Conservation (phyloP, 768 basidiomycete genomes). For the Epithele typhae region DNA sequence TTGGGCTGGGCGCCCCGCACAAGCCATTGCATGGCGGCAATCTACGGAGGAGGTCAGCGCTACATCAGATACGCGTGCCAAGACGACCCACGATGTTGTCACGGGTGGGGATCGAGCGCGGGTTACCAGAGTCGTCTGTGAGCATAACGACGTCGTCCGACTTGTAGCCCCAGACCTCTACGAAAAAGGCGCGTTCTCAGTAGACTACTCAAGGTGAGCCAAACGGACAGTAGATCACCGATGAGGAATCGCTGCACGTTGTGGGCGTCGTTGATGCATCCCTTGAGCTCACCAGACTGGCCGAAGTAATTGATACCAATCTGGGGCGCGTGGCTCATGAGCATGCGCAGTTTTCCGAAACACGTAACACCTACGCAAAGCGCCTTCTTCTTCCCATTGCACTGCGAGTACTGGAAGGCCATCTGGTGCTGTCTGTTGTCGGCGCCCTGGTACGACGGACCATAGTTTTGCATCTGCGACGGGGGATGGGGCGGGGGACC, state of each 20-base stretch:
- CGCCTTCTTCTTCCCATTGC: constrained; percentile 50
- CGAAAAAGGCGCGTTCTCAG: not conserved
- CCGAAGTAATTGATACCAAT: constrained; percentile 56
- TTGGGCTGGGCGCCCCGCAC: constrained; percentile 49
- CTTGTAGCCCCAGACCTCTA: constrained; percentile 43
- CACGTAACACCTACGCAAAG: constrained; percentile 36
- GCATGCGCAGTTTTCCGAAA: too few species aligned
- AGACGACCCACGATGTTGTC: constrained; percentile 43
- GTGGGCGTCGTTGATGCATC: constrained; percentile 58
- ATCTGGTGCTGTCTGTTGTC: constrained; percentile 33
- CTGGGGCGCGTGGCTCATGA: constrained; percentile 26
- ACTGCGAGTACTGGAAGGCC: constrained; percentile 54
- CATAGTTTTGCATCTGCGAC: constrained; percentile 37
- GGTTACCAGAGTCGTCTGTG: constrained; percentile 44
- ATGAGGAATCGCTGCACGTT: constrained; percentile 49
- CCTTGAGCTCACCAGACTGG: constrained; percentile 36
- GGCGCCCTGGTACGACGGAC: constrained; percentile 36
- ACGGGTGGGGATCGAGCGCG: constrained; percentile 44
- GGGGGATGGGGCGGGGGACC: constrained; percentile 31
- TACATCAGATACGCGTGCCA: not conserved
- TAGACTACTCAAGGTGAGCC: too few species aligned
- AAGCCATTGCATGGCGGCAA: constrained; percentile 56
- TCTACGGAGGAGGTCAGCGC: constrained; percentile 15
- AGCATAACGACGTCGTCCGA: constrained; percentile 56
- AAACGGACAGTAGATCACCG: constrained; percentile 19